Evolutionary conservation across 441 rosid genomes (phyloP), one percentile per base, ranked within the genome.

Genomic region (Populus hybrid): DNA sequence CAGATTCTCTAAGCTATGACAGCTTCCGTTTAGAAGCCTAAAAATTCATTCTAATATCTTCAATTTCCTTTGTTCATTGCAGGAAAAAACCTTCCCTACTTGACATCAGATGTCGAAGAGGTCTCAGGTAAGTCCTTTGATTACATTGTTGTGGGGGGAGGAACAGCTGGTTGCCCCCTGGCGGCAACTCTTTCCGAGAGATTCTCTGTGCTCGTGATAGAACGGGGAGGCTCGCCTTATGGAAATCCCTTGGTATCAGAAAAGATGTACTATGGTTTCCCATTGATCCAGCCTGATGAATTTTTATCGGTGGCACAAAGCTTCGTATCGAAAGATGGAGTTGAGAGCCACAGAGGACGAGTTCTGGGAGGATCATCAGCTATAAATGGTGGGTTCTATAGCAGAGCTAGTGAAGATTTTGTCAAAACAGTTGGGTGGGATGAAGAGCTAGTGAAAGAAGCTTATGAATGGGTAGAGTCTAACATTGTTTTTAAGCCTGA

Each of bases 301-400:
- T 87, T 81, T 69, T 81, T 89, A 18, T 92, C 93, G 0, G 82
- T 85, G 30, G 93, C 95, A 3, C 97, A 91, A 69, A 86, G 86
- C 76, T 92, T 92, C 76, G 77, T 81, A 63, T 87, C 95, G 14
- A 70, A 67, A 70, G 93, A 93, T 32, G 95, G 95, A 63, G 86
- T 92, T 50, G 46, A 16, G 20, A 88, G 77, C 75, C 80, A 67
- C 61, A 89, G 92, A 85, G 93, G 94, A 67, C 79, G 93, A 20
- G 91, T 93, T 30, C 91, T 93, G 16, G 91, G 97, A n/a, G 97
- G 99, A 74, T 90, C 93, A 0, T 87, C 91, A 0, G 91, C 94
- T 9, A 90, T 93, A 77, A 90, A 90, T 74, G 95, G 94, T 0
- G 96, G 93, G 9, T 91, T 92, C 66, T 95, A 90, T 74, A 89